phyloP scores from a whole-genome alignment of 257 asterid species.

The Jacaranda mimosifolia region DNA sequence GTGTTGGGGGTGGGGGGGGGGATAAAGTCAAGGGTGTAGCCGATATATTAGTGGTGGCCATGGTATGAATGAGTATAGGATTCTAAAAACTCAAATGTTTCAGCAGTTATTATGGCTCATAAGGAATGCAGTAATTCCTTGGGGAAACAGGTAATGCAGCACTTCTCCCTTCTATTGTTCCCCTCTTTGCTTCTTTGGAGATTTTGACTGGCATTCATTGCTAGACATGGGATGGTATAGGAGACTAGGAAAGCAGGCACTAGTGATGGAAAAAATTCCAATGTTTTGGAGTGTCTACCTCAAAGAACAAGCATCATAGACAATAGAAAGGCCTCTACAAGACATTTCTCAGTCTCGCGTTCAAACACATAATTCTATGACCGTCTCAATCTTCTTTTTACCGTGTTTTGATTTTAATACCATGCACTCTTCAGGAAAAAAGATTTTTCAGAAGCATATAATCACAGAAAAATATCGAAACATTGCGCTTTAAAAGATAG shows the following conservation, averaged over 20 bases:
- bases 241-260: neutral
- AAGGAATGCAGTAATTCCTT: neutral
- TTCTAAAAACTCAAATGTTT: neutral
- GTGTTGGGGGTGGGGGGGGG: too few species aligned
- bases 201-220: neutral
- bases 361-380: neutral
- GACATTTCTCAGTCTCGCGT: neutral
- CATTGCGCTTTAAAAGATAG: neutral
- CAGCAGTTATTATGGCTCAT: neutral
- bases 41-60: neutral
- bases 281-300: neutral
- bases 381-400: neutral
- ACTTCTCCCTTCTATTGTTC: neutral
- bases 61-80: neutral
- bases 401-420: neutral
- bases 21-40: neutral
- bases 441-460: slow-evolving; percentile 6
- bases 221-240: neutral
- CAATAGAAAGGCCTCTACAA: neutral
- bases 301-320: neutral
- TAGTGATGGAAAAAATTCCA: neutral
- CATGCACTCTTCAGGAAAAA: neutral
- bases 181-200: neutral
- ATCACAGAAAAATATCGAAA: neutral
- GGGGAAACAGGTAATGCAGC: neutral